Conservation (phyloP, 2,329 filamentous ascomycete species). For the Lasiodiplodia theobromae region DNA sequence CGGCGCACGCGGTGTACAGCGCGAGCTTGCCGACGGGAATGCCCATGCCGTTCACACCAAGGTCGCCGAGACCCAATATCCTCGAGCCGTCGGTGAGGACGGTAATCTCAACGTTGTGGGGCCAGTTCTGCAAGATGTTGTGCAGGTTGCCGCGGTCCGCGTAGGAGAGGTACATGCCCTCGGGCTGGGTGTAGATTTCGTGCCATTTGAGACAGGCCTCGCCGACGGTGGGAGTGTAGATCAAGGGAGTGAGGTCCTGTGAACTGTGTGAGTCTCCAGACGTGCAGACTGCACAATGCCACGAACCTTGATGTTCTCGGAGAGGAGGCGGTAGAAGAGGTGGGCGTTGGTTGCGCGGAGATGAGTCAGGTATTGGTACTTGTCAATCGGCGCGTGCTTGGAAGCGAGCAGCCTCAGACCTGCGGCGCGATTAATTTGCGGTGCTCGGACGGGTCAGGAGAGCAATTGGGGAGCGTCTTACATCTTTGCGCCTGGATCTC, state of each 20-base stretch:
- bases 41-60: conserved; percentile 96
- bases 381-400: conserved; percentile 75
- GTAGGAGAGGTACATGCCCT: conserved; percentile 94
- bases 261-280: conserved; percentile 41
- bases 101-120: conserved; percentile 91
- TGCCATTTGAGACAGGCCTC: conserved; percentile 98
- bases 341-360: conserved; percentile 79
- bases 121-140: conserved; percentile 92
- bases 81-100: conserved; percentile 96
- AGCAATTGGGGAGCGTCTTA: conserved; percentile 38
- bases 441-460: not conserved
- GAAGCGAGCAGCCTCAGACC: conserved; percentile 78
- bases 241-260: conserved; percentile 79
- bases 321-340: conserved; percentile 81
- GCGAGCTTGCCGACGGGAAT: conserved; percentile 97
- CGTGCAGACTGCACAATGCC: not conserved
- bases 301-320: conserved; percentile 70
- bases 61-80: conserved; percentile 89
- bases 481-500: conserved; percentile 60
- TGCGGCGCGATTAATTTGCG: conserved; percentile 41
- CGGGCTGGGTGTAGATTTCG: conserved; percentile 91
- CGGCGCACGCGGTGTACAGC: conserved; percentile 93
- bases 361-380: conserved; percentile 81
- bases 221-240: conserved; percentile 90
- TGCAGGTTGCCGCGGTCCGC: conserved; percentile 90